Base-by-base conservation (phyloP, 768 basidiomycete species). In the Tricholoma flavovirens region DNA sequence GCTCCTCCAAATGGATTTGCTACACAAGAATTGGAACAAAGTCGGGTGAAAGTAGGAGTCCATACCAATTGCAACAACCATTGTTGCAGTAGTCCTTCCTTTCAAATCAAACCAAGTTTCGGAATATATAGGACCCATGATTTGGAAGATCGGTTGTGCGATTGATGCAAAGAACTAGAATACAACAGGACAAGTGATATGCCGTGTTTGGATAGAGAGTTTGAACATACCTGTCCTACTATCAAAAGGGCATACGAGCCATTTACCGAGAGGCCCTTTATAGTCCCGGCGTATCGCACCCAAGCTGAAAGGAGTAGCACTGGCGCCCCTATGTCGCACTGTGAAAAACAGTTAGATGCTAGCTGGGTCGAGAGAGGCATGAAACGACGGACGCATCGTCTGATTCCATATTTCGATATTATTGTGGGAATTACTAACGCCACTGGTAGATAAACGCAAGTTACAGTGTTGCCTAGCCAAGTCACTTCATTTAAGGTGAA, bases 61-160 rank as follows among this genome's bases (percentile, higher is more conserved):
- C 68, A 54, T 54, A 80, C 82, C 73, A 43, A 83, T 79, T 6
- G 80, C 77, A 29, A 82, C 62, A 17, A 80, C 64, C 81, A 82
- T 83, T 1, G 80, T 93, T 11, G 88, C 88, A 0, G 90, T 92
- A 2, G 87, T 91, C 40, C 91, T 77, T 12, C 86, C 83, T 56
- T 80, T 74, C 48, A 91, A 70, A 58, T 87, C 83, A 63, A 93
- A 93, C 91, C 91, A 93, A 30, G 72, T 81, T 66, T 93, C 88
- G 0, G 90, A 91, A 68, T 87, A 93, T 52, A 81, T 84, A 1
- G 91, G 88, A 5, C 87, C 87, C 8, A 92, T 71, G 22, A 93
- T 80, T 69, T 90, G 89, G 67, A 83, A 92, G 12, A 85, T 73
- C 2, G 90, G 83, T 64, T 90, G 87, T 2, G 87, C 74, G 46